A percentile compares a stretch with the other conserved stretches of the same genome.
Conservation (phyloP, 2,329 filamentous ascomycete species). For the Simplicillium sp. region DNA sequence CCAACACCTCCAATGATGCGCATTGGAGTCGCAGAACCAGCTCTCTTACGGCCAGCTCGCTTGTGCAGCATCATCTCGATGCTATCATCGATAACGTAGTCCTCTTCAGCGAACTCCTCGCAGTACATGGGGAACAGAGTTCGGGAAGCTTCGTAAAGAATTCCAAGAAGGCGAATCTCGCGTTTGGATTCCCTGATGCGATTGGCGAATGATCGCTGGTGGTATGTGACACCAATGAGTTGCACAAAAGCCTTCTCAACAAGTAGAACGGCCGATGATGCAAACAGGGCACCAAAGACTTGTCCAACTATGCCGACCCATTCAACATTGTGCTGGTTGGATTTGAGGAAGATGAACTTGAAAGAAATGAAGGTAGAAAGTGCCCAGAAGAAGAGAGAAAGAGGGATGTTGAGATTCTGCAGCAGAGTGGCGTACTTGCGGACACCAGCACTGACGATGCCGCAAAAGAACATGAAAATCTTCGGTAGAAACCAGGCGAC, state of each 20-base stretch:
- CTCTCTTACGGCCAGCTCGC: constrained; percentile 36
- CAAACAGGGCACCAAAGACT: constrained; percentile 57
- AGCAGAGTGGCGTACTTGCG: constrained; percentile 62
- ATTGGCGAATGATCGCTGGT: constrained; percentile 72
- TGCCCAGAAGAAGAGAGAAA: constrained; percentile 62
- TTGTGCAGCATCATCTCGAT: constrained; percentile 58
- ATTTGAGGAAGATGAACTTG: constrained; percentile 37
- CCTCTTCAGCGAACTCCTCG: constrained; percentile 81
- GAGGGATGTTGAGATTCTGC: constrained; percentile 52
- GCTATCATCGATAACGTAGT: constrained; percentile 82
- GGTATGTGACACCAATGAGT: constrained; percentile 76
- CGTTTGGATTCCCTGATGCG: constrained; percentile 85
- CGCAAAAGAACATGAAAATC: constrained; percentile 59
- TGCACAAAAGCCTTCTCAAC: constrained; percentile 73
- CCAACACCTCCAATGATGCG: constrained; percentile 68
- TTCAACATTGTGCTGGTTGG: constrained; percentile 21
- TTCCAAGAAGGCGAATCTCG: constrained; percentile 68
- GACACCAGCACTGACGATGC: constrained; percentile 59
- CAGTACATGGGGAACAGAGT: constrained; percentile 89
- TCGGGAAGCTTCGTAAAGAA: constrained; percentile 85
- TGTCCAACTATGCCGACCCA: constrained; percentile 53
- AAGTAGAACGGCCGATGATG: constrained; percentile 61
- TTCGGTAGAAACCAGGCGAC: constrained; percentile 50
- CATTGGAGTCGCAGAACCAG: constrained; percentile 66
- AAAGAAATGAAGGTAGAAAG: constrained; percentile 55